These are phyloP conservation scores for Tricholoma hemisulphureum DNA, from an alignment of 768 basidiomycete species.

Conservation along the genomic window DNA sequence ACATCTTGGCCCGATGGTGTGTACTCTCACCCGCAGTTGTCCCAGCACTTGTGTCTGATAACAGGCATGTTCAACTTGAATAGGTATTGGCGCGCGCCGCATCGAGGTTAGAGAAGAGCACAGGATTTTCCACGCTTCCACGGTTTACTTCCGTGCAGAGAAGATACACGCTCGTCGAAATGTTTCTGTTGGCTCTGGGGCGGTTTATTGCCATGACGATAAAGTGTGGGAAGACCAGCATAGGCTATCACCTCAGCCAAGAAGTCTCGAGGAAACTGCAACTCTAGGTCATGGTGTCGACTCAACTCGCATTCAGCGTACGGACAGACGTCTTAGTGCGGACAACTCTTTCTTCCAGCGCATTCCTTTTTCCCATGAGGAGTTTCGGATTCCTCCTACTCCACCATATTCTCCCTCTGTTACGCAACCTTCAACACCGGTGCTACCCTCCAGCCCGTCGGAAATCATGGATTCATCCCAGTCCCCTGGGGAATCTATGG, in stretches of 20 bases:
- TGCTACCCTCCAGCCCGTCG: background rate
- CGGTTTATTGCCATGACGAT: conserved; percentile 29
- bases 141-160: conserved; percentile 70
- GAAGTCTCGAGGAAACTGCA: conserved; percentile 4
- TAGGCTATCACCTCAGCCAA: conserved; percentile 12
- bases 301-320: conserved; percentile 2
- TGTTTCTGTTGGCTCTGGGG: conserved; percentile 49
- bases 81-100: conserved; percentile 68
- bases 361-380: conserved; percentile 31
- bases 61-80: background rate
- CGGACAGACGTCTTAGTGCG: conserved; percentile 29
- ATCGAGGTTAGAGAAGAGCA: conserved; percentile 80
- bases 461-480: conserved; percentile 23
- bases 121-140: conserved; percentile 65
- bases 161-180: conserved; percentile 33
- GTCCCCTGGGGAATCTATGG: conserved; percentile 39
- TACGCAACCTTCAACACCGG: conserved; percentile 9
- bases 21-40: too few species aligned
- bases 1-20: conserved; percentile 88
- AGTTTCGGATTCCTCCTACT: conserved; percentile 28
- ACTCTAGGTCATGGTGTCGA: conserved; percentile 6
- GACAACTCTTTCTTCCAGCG: conserved; percentile 36
- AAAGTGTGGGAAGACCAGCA: conserved; percentile 29
- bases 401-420: conserved; percentile 29
- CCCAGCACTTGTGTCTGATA: conserved; percentile 1